Base-by-base conservation (phyloP, 1,284 basidiomycete genomes). In the Trichosporon ovoides region DNA sequence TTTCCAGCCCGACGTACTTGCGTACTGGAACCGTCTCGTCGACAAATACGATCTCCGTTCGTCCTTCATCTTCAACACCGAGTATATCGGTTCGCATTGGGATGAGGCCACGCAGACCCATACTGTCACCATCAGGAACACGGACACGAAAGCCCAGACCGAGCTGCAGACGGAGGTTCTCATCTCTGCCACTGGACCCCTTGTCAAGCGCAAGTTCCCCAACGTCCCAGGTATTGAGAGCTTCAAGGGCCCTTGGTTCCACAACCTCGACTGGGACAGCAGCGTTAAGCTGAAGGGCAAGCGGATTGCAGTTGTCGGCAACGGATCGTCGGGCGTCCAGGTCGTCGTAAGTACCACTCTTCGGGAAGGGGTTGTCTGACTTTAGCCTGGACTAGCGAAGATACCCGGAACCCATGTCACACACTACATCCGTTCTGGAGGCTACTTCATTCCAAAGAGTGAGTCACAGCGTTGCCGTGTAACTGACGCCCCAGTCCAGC, bases 241-340 rank as follows among this genome's bases (percentile, higher is more conserved):
- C 9, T 77, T 75, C 64, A 66, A 72, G 35, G 76, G 76, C 11
- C 28, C 56, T n/a, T 64, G 69, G 28, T 68, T 71, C 20, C 76
- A 77, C 58, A 72, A 68, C 22, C 68, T 68, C 20, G 50, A 65
- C 14, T 77, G 74, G 74, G 58, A 70, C 22, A 57, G 62, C 28
- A 59, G 64, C 16, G 55, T 56, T 22, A n/a, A 51, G 24, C 37
- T 56, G 13, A 24, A 33, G 33, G 48, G 48, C 22, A 46, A 20
- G 19, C 53, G 34, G 19, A 36, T 51, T 46, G 36, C 36, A 14
- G 28, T 57, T 35, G 20, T 58, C 28, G 40, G 56, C 22, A 34
- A 22, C 48, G 53, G 36, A 52, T 58, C 56, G n/a, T 33, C 55
- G 16, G 35, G 57, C 22, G 54, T 48, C 54, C 49, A 50, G 34